Conservation (phyloP, 1,284 basidiomycete genomes). For the Mrakiaceae sp. region DNA sequence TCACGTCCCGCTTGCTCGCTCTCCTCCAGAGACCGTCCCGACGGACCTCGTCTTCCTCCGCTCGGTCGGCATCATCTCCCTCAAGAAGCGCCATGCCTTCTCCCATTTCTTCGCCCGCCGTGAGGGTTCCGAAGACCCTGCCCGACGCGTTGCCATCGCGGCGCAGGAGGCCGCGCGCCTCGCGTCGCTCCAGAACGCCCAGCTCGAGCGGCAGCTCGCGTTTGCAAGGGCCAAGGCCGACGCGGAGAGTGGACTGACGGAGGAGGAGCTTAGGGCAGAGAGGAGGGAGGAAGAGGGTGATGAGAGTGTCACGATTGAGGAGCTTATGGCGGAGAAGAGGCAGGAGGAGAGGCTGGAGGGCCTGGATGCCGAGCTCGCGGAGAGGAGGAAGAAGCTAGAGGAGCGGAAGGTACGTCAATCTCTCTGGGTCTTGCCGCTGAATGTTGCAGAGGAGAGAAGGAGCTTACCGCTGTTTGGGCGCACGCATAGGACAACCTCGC, state of each 20-base stretch:
- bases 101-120: background rate
- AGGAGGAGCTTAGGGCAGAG: background rate
- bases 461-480: too few relatives aligned
- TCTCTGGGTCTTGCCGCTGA: too few relatives aligned
- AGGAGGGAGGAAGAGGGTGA: background rate
- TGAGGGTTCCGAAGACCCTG: background rate
- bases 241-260: slow-evolving; percentile 2
- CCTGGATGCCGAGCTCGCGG: background rate
- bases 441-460: too few relatives aligned
- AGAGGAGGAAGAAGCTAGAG: background rate
- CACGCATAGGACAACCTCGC: too few relatives aligned
- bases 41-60: slow-evolving; percentile 3
- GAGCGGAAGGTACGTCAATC: background rate
- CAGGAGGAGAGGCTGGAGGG: slow-evolving; percentile 11
- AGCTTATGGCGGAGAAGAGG: slow-evolving; percentile 12
- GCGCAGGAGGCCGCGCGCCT: slow-evolving; percentile 6
- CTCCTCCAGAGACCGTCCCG: slow-evolving; percentile 1
- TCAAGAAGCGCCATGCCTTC: slow-evolving; percentile 4
- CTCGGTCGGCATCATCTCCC: slow-evolving; percentile 1
- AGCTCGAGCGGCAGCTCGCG: background rate
- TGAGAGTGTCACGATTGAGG: background rate
- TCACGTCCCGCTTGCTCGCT: background rate
- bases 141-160: background rate
- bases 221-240: background rate
- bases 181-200: background rate